Percentiles rank a stretch among this genome's conserved stretches.
Conservation (phyloP, 495 filamentous ascomycete species). For the Podospora comata region DNA sequence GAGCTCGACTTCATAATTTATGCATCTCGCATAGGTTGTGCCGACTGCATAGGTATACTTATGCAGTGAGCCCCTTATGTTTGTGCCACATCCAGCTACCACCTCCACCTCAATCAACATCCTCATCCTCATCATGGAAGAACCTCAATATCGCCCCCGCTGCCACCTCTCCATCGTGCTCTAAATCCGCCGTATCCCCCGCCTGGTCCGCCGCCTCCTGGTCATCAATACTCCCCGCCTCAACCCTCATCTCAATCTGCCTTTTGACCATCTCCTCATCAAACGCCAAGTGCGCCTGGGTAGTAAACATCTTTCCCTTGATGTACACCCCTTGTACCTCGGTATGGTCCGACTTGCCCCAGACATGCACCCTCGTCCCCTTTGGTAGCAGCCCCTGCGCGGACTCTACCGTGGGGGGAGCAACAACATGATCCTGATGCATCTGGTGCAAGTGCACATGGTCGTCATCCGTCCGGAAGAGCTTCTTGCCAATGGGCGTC, state of each 20-base stretch:
- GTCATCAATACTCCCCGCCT: slow-evolving; percentile 56
- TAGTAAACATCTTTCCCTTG: slow-evolving; percentile 60
- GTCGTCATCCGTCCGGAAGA: slow-evolving; percentile 62
- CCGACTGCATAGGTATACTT: too few species aligned
- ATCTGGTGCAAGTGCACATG: slow-evolving; percentile 64
- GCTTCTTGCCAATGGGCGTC: slow-evolving; percentile 62
- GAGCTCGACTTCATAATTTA: background rate
- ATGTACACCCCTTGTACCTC: slow-evolving; percentile 72
- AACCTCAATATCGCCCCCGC: slow-evolving; percentile 37
- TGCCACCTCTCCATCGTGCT: slow-evolving; percentile 32
- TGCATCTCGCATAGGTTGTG: background rate
- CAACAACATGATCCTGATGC: slow-evolving; percentile 75
- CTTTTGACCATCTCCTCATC: slow-evolving; percentile 65
- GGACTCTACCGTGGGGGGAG: slow-evolving; percentile 33
- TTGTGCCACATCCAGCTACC: background rate
- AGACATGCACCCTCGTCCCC: slow-evolving; percentile 29
- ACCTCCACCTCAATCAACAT: slow-evolving; percentile 9
- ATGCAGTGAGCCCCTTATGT: too few species aligned
- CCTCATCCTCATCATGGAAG: slow-evolving; percentile 37
- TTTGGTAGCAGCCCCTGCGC: slow-evolving; percentile 52
- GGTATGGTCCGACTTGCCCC: slow-evolving; percentile 45
- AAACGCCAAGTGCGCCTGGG: slow-evolving; percentile 88
- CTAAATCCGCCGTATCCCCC: slow-evolving; percentile 30
- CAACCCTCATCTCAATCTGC: slow-evolving; percentile 57
- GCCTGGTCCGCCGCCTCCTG: slow-evolving; percentile 32